Evolutionary conservation across 202 grass and related monocot species (phyloP).

Genomic region (Cymbopogon flexuosus): DNA sequence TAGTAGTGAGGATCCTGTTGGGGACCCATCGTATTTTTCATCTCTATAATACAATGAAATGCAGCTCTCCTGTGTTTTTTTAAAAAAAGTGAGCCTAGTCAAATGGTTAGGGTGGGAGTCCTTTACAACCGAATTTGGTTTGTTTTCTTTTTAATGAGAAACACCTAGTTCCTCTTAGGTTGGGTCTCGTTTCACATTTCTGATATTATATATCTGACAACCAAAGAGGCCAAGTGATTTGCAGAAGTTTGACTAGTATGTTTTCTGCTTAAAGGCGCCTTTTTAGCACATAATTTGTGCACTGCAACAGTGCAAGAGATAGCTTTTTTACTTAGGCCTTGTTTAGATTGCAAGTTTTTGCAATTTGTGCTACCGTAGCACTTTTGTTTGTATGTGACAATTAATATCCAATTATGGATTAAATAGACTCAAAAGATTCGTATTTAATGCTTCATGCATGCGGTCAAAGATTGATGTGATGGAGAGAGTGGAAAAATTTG

Average conservation of each 20-base stretch:
- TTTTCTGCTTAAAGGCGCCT: not conserved
- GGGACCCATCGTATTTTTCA: no score
- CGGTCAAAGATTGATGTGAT: no score
- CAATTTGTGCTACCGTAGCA: no score
- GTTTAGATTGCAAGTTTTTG: no score
- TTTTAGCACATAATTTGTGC: not conserved
- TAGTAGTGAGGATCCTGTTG: no score
- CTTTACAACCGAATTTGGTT: not conserved
- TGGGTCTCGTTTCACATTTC: not conserved
- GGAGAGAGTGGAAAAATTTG: no score
- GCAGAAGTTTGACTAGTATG: not conserved
- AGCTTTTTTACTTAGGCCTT: not conserved
- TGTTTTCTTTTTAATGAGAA: not conserved
- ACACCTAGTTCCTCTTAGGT: not conserved
- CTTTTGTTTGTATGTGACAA: no score
- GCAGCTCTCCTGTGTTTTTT: no score
- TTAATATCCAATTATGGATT: no score
- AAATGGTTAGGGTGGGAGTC: not conserved
- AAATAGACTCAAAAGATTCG: no score
- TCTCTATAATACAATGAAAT: no score
- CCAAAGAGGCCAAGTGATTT: not conserved
- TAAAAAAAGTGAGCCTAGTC: not conserved
- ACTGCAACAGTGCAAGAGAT: not conserved
- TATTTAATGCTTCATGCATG: no score
- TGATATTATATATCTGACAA: slow-evolving; percentile 6